Evolutionary conservation across 441 rosid genomes (phyloP), one percentile per base, ranked within the genome.

Genomic region (Iberis amara): DNA sequence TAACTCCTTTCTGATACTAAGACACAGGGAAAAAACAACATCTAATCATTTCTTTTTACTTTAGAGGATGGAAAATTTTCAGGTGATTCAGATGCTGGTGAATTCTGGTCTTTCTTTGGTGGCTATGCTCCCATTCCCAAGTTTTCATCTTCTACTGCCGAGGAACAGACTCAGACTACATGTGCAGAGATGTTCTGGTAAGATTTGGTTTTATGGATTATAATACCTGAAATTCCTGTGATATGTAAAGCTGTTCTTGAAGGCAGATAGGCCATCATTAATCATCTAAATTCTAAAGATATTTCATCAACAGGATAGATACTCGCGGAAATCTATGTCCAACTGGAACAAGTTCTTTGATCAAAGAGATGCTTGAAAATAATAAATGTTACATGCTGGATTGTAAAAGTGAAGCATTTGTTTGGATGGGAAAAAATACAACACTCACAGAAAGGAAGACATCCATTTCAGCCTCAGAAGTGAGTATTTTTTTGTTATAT

Each of bases 81-180:
- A 39, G 95, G 86, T 42, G 95, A 86, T 77, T 47, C 89, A 49
- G 95, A 86, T 42, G 82, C 75, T 37, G 97, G 97, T 52, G 97
- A 89, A 52, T 86, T 84, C 65, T 89, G 97, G 97, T 74, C 86
- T 67, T 79, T 89, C 38, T 89, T 89, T 78, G 95, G 94, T 60
- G 91, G 97, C 59, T 89, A 77, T 76, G 94, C 97, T 64, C 95
- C 95, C 52, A 80, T 89, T 59, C 87, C 97, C 32, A 73, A 74
- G 71, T 76, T 76, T 14, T 60, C 78, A 15, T 65, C 82, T 47
- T 69, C 73, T 43, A 65, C 57, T 21, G 39, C 13, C 35, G 69
- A 65, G 42, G 62, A 73, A 57, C 72, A 74, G 32, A 24, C 68
- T 57, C 73, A 56, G 31, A 15, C 69, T 47, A 55, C 77, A 63